Evolutionary conservation across 495 filamentous ascomycete genomes (phyloP), one percentile per base, ranked within the genome.

Genomic region (Hypomontagnella monticulosa): DNA sequence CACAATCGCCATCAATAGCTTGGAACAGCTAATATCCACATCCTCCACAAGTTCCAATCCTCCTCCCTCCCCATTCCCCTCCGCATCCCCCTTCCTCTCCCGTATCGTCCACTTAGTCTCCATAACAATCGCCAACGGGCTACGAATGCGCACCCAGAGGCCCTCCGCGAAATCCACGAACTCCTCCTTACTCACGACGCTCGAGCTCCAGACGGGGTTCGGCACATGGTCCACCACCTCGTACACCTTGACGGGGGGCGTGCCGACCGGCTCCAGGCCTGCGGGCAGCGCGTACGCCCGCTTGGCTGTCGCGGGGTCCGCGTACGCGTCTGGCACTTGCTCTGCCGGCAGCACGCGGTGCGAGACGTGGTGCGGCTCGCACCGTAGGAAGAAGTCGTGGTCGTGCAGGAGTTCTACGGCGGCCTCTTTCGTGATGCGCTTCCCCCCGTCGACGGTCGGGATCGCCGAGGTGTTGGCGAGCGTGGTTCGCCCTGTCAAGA

Each of bases 351-450:
- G 46, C 0, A 53, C 37, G 16, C 76, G 74, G 66, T 72, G 78
- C 36, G 74, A 78, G 43, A 71, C 37, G 50, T 79, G 63, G 69
- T 79, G 77, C 23, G 81, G 80, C 61, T 81, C 76, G 71, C 76
- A 78, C 36, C 57, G 33, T 3, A 83, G 66, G 71, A 80, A 75
- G 72, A 81, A 80, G 3, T 57, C 62, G 65, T 81, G 88, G 73
- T 87, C 83, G 61, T 89, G 88, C 6, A 92, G 84, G 10, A 87
- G 81, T 40, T 80, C 75, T 36, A 91, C 73, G 36, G 86, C 89
- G 8, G 81, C 81, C 51, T 85, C 78, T 27, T 81, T 84, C 4
- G 82, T 83, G 56, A 70, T 44, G 42, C n/a, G 15, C 40, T 84
- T n/a, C n/a, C n/a, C 79, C 30, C 70, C 73, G 46, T 40, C 58